These are phyloP conservation scores for Cyclostephanos tholiformis DNA, from an alignment of 108 stramenopile genomes.

Conservation along the genomic window DNA sequence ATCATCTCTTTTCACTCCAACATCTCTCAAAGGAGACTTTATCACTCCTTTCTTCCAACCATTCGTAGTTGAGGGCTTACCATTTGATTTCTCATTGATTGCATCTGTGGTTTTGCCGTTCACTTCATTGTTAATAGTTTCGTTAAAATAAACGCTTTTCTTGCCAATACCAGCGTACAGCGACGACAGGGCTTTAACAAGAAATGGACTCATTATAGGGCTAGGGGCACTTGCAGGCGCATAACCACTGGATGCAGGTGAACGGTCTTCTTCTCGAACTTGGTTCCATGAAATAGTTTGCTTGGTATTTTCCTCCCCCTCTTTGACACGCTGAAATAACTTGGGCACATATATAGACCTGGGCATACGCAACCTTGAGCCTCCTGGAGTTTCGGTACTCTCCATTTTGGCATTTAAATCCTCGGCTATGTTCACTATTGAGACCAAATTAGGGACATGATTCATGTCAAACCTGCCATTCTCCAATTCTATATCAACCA, in stretches of 20 bases:
- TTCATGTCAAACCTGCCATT: not conserved
- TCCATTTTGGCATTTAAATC: not conserved
- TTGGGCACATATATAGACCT: constrained; percentile 28
- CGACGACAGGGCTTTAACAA: constrained; percentile 15
- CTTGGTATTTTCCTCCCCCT: constrained; percentile 1
- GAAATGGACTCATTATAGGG: constrained; percentile 30
- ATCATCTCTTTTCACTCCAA: constrained; percentile 1
- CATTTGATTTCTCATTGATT: not conserved
- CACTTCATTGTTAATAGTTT: not conserved
- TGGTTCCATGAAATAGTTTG: constrained; percentile 27
- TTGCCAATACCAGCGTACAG: constrained; percentile 1
- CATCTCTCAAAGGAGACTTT: not conserved
- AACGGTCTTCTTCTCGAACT: constrained; percentile 29
- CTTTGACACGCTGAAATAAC: constrained; percentile 13
- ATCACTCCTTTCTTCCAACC: not conserved
- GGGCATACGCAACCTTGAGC: constrained; percentile 13
- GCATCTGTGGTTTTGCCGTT: not conserved
- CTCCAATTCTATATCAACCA: constrained; percentile 21
- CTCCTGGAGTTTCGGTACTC: not conserved
- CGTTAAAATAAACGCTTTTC: not conserved
- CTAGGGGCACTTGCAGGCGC: constrained; percentile 37
- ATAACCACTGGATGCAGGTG: constrained; percentile 34
- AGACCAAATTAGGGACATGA: constrained; percentile 7
- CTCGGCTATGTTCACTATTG: not conserved
- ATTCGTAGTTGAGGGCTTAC: not conserved